Evolutionary conservation across 1,139 yeast species (phyloP), one percentile per base, ranked within the genome.

Genomic region (Saccharomycopsis crataegensis): DNA sequence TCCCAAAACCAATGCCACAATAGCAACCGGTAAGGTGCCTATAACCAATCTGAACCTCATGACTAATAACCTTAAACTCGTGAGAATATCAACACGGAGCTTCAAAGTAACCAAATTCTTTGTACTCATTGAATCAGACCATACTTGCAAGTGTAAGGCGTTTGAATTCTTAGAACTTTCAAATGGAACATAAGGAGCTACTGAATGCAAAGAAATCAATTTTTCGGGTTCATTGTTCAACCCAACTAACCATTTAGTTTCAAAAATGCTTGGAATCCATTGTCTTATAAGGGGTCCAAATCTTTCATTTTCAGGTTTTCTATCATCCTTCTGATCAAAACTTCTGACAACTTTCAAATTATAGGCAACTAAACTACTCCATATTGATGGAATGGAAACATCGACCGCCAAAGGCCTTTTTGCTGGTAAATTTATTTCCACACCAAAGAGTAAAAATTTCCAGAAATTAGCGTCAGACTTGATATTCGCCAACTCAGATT

Each of bases 161-260:
- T 62, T 62, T 6, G 59, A 57, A 43, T 36, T 33, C 33, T 33
- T 32, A 34, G 17, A 16, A 31, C 43, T 50, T 36, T 66, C 66
- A 58, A 77, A 77, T 2, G 95, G 93, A 8, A 86, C 78, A 64
- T 74, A 90, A 0, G 96, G 96, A 0, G 95, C 83, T 34, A 83
- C 75, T n/a, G 88, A 87, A 64, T 87, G 94, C 64, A 83, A 72
- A 14, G 75, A 71, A 47, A 80, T 64, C 60, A 71, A 67, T 42
- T 75, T 61, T 43, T 66, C 60, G 41, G 60, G 65, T 46, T 66
- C 61, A 8, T 70, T 64, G 5, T 70, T 66, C 1, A 79, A 61
- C 52, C 81, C 73, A 6, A 83, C 67, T 61, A 82, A 85, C 87
- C 93, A 88, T 66, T 88, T 89, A 0, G 87, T 77, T 65, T 90